Conservation (phyloP, 2,329 filamentous ascomycete species). For the Thielaviopsis cerberus region DNA sequence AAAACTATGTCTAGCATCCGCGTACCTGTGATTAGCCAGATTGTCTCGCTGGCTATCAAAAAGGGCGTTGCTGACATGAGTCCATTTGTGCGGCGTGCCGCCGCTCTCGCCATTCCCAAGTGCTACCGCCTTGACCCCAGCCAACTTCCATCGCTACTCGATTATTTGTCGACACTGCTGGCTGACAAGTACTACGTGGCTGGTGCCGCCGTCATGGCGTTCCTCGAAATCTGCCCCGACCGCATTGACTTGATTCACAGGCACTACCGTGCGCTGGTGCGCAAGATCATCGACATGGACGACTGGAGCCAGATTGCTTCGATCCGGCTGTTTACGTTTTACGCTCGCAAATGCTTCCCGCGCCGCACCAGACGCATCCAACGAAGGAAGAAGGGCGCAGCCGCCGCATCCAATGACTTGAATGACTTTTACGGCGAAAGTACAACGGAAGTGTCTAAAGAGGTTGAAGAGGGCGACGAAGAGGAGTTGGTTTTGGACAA, state of each 20-base stretch:
- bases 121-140: conserved; percentile 80
- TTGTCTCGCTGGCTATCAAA: conserved; percentile 89
- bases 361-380: conserved; percentile 37
- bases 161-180: conserved; percentile 59
- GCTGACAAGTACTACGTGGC: conserved; percentile 93
- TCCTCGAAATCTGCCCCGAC: conserved; percentile 75
- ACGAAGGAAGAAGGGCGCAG: conserved; percentile 17
- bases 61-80: conserved; percentile 88
- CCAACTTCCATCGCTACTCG: conserved; percentile 67
- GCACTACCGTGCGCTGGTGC: conserved; percentile 68
- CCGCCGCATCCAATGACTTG: conserved; percentile 25
- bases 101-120: conserved; percentile 85
- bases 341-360: conserved; percentile 77
- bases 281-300: conserved; percentile 94
- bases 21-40: conserved; percentile 96
- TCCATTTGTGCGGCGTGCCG: conserved; percentile 77
- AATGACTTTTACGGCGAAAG: conserved; percentile 67
- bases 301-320: conserved; percentile 90
- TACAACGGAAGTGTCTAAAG: conserved; percentile 16
- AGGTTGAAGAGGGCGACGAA: conserved; percentile 31
- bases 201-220: conserved; percentile 76
- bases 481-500: conserved; percentile 52
- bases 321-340: conserved; percentile 62
- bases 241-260: conserved; percentile 76
- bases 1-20: conserved; percentile 94